Percentiles rank a stretch among this genome's conserved stretches.
Conservation (phyloP, 805 yeast genomes). For the Starmerella sp. region DNA sequence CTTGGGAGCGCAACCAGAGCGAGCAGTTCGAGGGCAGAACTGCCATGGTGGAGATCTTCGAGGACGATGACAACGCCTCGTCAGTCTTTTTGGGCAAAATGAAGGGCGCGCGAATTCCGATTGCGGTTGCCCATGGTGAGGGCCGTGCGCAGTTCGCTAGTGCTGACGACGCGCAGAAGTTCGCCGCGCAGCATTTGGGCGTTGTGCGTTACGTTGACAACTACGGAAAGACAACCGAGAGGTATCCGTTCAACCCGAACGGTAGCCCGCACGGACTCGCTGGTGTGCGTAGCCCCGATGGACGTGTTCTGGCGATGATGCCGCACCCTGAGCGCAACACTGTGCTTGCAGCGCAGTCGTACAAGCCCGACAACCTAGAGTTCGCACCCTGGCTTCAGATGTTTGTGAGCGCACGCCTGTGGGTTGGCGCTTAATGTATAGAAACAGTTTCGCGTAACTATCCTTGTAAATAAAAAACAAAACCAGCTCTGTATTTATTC, state of each 20-base stretch:
- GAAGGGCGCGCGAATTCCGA: constrained; percentile 89
- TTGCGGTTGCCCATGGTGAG: constrained; percentile 98
- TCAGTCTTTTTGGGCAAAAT: constrained; percentile 73
- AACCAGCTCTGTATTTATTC: background rate
- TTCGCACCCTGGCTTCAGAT: constrained; percentile 83
- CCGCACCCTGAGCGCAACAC: constrained; percentile 97
- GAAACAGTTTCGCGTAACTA: too few species aligned
- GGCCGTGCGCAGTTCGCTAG: constrained; percentile 71
- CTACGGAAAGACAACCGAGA: constrained; percentile 71
- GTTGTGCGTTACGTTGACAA: constrained; percentile 81
- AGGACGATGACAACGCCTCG: constrained; percentile 26
- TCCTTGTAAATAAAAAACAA: constrained; percentile 1
- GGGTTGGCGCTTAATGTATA: constrained; percentile 43
- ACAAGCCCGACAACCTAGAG: constrained; percentile 49
- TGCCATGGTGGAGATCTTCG: constrained; percentile 66
- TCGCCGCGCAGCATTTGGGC: constrained; percentile 40
- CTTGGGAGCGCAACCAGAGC: constrained; percentile 77
- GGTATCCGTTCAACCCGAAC: constrained; percentile 90
- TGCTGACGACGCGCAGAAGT: constrained; percentile 36
- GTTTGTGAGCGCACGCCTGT: constrained; percentile 83
- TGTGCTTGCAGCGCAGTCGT: constrained; percentile 80
- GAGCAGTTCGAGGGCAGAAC: constrained; percentile 97
- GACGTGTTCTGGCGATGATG: constrained; percentile 96
- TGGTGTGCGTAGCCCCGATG: constrained; percentile 80
- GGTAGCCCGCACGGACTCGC: constrained; percentile 91